Evolutionary conservation across 2,329 filamentous ascomycete genomes (phyloP).

Genomic region (Aspergillus fructus): DNA sequence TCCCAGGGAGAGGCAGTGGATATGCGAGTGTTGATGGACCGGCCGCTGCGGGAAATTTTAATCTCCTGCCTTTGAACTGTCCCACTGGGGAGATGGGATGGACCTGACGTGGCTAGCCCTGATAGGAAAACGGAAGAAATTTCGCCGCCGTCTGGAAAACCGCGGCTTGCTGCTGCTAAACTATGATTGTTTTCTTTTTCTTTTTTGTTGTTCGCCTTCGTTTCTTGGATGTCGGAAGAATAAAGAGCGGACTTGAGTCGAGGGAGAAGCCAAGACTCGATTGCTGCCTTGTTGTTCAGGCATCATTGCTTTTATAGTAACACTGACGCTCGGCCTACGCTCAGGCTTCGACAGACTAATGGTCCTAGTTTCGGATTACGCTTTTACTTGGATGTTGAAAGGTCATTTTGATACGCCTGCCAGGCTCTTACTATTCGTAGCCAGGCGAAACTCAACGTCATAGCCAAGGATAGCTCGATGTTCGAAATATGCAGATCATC

Average conservation of each 20-base stretch:
- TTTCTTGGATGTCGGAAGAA: not conserved
- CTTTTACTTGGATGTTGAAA: too few relatives aligned
- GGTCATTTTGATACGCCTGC: too few relatives aligned
- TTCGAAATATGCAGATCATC: not conserved
- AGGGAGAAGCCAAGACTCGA: constrained; percentile 4
- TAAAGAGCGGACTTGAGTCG: not conserved
- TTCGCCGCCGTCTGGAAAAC: not conserved
- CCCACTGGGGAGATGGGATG: not conserved
- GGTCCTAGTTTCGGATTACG: not conserved
- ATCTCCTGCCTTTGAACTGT: not conserved
- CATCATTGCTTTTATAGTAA: not conserved
- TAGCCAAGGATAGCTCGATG: not conserved
- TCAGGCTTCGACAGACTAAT: not conserved
- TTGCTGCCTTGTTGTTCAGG: not conserved
- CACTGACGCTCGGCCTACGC: not conserved
- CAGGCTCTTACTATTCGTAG: too few relatives aligned
- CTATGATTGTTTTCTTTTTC: not conserved
- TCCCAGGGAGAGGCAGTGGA: not conserved
- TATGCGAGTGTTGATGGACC: not conserved
- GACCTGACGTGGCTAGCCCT: constrained; percentile 1
- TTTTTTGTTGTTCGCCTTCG: not conserved
- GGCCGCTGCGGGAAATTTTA: not conserved
- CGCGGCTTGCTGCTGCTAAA: not conserved
- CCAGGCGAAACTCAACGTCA: not conserved
- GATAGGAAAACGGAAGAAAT: not conserved